phyloP scores from a whole-genome alignment of 1,139 yeast species.

The Debaryomycetaceae sp. region DNA sequence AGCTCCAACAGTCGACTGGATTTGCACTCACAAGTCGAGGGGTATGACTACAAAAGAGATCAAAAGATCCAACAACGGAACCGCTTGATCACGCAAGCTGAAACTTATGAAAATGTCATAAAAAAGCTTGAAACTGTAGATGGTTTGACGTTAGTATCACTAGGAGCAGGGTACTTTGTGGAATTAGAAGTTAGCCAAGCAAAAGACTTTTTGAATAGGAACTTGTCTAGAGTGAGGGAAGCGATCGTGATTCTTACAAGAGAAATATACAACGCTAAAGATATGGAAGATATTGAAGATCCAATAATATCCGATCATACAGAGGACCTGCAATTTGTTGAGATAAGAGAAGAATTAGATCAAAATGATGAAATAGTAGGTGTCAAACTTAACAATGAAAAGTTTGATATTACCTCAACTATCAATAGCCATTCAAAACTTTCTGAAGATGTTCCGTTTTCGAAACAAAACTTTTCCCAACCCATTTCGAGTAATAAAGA shows the following conservation, averaged over 20 bases:
- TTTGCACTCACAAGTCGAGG: no score
- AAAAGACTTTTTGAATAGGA: constrained; percentile 36
- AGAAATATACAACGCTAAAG: constrained; percentile 14
- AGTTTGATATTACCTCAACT: not conserved
- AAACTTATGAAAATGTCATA: constrained; percentile 7
- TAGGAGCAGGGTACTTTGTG: constrained; percentile 63
- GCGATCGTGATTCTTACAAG: constrained; percentile 40
- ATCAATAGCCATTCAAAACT: not conserved
- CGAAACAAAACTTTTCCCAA: constrained; percentile 9
- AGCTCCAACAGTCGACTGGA: no score
- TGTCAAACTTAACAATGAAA: constrained; percentile 27
- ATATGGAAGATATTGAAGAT: constrained; percentile 9
- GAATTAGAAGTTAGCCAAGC: constrained; percentile 47
- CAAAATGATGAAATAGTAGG: constrained; percentile 66
- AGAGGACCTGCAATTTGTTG: constrained; percentile 62
- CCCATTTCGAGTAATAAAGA: not conserved
- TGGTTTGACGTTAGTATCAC: constrained; percentile 1
- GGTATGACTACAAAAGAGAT: no score
- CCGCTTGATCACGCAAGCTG: constrained; percentile 12
- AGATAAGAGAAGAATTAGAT: constrained; percentile 80
- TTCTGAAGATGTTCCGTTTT: not conserved
- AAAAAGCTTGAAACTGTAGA: constrained; percentile 1
- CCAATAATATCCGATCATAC: constrained; percentile 22
- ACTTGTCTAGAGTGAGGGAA: constrained; percentile 30
- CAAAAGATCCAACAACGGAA: constrained; percentile 2